Conservation (phyloP, 2,329 filamentous ascomycete genomes). For the Acrodontium crateriforme region DNA sequence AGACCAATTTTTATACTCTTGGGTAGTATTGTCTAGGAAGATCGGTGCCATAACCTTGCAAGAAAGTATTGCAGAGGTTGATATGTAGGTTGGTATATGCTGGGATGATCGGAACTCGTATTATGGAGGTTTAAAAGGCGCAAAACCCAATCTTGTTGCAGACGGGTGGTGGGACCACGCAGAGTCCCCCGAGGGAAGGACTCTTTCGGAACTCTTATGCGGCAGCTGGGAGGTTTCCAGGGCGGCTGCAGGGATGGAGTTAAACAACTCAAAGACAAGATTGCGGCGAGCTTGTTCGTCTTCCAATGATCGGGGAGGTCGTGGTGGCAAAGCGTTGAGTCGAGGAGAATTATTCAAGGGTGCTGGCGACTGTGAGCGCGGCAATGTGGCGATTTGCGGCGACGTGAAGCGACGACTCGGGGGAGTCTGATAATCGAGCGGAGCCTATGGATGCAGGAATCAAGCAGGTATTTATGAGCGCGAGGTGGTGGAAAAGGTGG, state of each 20-base stretch:
- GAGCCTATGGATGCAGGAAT: too few relatives aligned
- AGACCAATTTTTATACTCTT: conserved; percentile 24
- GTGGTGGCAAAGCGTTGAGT: too few relatives aligned
- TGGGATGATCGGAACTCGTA: conserved; percentile 27
- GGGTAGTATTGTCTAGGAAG: conserved; percentile 40
- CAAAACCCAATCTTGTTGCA: conserved; percentile 69
- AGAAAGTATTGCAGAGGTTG: conserved; percentile 5
- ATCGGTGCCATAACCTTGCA: conserved; percentile 58
- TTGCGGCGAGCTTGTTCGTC: too few relatives aligned
- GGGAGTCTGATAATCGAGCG: too few relatives aligned
- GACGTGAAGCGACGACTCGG: too few relatives aligned
- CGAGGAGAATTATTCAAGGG: too few relatives aligned
- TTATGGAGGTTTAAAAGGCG: conserved; percentile 94
- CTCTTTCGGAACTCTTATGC: conserved; percentile 96
- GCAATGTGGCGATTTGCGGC: too few relatives aligned
- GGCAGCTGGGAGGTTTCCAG: conserved; percentile 81
- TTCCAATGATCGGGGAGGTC: too few relatives aligned
- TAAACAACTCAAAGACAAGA: conserved; percentile 29
- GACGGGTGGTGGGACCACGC: conserved; percentile 71
- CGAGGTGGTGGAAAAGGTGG: too few relatives aligned
- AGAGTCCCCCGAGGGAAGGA: conserved; percentile 99
- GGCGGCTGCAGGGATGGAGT: conserved; percentile 39
- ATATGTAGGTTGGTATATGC: conserved; percentile 9
- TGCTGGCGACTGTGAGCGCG: too few relatives aligned
- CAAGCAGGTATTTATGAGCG: too few relatives aligned